Evolutionary conservation across 306 rosid genomes (phyloP), one percentile per base, ranked within the genome.

Genomic region (Medicago ruthenica): DNA sequence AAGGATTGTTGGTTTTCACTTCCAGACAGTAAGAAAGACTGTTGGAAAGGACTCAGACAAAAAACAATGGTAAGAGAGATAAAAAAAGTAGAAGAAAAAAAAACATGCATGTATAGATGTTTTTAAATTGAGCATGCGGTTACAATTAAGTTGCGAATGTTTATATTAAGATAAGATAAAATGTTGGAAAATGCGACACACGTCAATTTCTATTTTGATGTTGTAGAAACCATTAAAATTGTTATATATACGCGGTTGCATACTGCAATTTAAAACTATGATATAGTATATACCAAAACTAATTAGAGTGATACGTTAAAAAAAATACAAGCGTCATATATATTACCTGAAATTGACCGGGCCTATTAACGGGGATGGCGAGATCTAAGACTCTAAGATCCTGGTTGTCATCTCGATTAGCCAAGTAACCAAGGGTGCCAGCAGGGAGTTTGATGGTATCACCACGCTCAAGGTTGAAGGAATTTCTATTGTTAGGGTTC

Each of bases 401-500:
- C 0, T 82, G 10, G 0, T 67, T 27, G 1, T 73, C 21, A 1
- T 73, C 69, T 16, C 8, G 21, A 22, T 82, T 82, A 13, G 62
- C 57, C 21, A 68, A 1, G 31, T 67, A 77, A 13, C 40, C 4
- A 15, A 64, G 24, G 10, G 73, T 53, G 11, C 82, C 82, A 0
- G 76, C 62, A 12, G 69, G 76, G 7, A 82, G 27, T 73, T 12
- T 73, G 2, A 73, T 12, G 4, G 72, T 71, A 9, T 82, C 70
- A 1, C 82, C 82, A 7, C 15, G 37, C 20, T 77, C 73, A 67
- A 82, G 68, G 18, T 66, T 67, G 73, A 67, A 73, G 0, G 69
- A 8, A 5, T 77, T 58, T 27, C 63, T 67, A 1, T 51, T 3
- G 1, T 82, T 7, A 0, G 48, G 27, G 14, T 27, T 10, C n/a